A percentile compares a stretch with the other conserved stretches of the same genome.
Conservation (phyloP, 1,284 basidiomycete species). For the Leccinum subspadiceum region DNA sequence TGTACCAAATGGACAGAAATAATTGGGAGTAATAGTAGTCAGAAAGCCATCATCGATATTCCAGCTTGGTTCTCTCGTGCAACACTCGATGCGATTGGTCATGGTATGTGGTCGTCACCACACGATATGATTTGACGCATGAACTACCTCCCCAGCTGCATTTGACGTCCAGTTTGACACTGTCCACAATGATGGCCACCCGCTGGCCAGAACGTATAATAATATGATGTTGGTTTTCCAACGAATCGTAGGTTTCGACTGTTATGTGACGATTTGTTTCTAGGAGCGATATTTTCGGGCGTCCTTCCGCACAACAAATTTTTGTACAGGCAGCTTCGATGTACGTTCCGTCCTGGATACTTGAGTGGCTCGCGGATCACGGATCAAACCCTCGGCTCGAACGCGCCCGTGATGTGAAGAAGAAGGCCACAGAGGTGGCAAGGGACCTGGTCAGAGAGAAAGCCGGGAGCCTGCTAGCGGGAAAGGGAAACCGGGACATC, state of each 20-base stretch:
- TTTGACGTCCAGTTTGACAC: slow-evolving; percentile 43
- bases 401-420: slow-evolving; percentile 33
- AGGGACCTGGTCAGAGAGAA: slow-evolving; percentile 44
- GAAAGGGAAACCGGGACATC: slow-evolving; percentile 37
- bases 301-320: slow-evolving; percentile 21
- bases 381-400: slow-evolving; percentile 38
- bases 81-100: slow-evolving; percentile 46
- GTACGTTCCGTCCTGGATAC: slow-evolving; percentile 27
- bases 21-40: slow-evolving; percentile 27
- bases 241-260: slow-evolving; percentile 1
- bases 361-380: slow-evolving; percentile 38
- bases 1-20: slow-evolving; percentile 45
- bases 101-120: slow-evolving; percentile 32
- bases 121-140: background rate
- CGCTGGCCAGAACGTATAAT: slow-evolving; percentile 34
- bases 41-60: slow-evolving; percentile 41
- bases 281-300: slow-evolving; percentile 25
- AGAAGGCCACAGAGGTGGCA: slow-evolving; percentile 31
- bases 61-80: slow-evolving; percentile 40
- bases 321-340: slow-evolving; percentile 20
- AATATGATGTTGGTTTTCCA: slow-evolving; percentile 34
- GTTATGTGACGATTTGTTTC: background rate
- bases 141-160: slow-evolving; percentile 31
- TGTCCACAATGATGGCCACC: slow-evolving; percentile 37
- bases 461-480: slow-evolving; percentile 31